Evolutionary conservation across 495 filamentous ascomycete genomes (phyloP).

Genomic region (Aspergillus indologenus): DNA sequence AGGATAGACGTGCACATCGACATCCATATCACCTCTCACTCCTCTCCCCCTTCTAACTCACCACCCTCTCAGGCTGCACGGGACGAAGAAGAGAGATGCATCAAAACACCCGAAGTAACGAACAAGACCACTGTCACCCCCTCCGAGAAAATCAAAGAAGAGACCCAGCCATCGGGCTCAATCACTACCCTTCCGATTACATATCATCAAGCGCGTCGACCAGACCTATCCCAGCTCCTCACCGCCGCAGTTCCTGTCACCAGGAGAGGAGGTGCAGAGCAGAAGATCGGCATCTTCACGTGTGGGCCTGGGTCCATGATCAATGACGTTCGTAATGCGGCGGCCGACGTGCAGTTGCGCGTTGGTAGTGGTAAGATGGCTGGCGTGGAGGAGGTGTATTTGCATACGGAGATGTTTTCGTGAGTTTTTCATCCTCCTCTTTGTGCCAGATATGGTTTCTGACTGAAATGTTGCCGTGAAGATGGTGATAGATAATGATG

Average conservation of each 20-base stretch:
- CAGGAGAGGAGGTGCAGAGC: conserved; percentile 8
- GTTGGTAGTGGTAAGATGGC: too few species aligned
- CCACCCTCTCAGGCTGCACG: too few species aligned
- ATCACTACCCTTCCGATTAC: not conserved
- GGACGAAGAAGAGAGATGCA: too few species aligned
- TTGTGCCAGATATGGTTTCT: too few species aligned
- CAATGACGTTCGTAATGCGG: conserved; percentile 48
- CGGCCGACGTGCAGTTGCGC: conserved; percentile 45
- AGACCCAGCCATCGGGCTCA: too few species aligned
- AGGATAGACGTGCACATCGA: not conserved
- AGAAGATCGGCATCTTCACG: conserved; percentile 42
- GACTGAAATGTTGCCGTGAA: too few species aligned
- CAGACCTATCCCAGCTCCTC: conserved; percentile 37
- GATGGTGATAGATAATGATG: too few species aligned
- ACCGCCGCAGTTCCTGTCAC: conserved; percentile 14
- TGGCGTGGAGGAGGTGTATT: conserved; percentile 45
- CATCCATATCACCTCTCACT: not conserved
- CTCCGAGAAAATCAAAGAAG: too few species aligned
- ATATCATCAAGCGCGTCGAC: conserved; percentile 18
- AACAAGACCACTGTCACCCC: too few species aligned
- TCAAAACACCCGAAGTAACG: too few species aligned
- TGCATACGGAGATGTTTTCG: conserved; percentile 54
- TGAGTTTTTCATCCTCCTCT: conserved; percentile 18
- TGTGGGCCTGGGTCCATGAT: conserved; percentile 52
- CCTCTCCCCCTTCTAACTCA: too few species aligned